phyloP scores from a whole-genome alignment of 2,329 filamentous ascomycete species.

The Pseudocercospora musae region DNA sequence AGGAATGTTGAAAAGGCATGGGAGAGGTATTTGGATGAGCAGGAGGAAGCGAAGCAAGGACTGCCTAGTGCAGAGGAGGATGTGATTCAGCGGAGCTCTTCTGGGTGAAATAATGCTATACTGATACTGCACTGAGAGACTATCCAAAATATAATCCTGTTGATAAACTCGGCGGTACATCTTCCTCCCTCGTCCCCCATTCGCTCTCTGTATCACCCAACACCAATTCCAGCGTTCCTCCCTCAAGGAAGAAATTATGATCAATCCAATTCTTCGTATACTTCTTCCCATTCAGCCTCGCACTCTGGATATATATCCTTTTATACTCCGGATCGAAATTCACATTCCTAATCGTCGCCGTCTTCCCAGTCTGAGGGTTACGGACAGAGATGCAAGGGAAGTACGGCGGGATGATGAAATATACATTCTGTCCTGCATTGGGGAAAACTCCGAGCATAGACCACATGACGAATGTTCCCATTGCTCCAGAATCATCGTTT shows the following conservation, averaged over 20 bases:
- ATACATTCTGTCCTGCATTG: constrained; percentile 62
- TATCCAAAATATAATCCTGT: constrained; percentile 20
- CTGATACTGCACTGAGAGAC: background rate
- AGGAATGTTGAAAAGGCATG: constrained; percentile 29
- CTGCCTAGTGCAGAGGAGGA: too few relatives aligned
- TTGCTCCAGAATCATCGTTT: constrained; percentile 68
- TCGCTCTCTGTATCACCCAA: constrained; percentile 49
- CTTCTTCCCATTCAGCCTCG: constrained; percentile 60
- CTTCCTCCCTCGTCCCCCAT: constrained; percentile 50
- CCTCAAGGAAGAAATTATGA: constrained; percentile 63
- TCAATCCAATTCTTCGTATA: constrained; percentile 65
- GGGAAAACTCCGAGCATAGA: constrained; percentile 67
- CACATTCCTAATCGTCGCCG: constrained; percentile 46
- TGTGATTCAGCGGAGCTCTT: too few relatives aligned
- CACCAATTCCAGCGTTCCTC: constrained; percentile 62
- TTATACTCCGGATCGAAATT: constrained; percentile 42
- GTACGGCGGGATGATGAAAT: constrained; percentile 53
- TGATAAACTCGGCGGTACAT: constrained; percentile 47
- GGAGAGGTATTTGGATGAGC: constrained; percentile 2
- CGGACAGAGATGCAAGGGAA: constrained; percentile 57
- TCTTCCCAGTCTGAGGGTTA: constrained; percentile 54
- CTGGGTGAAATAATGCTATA: background rate
- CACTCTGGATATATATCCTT: constrained; percentile 60
- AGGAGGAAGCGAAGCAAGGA: background rate
- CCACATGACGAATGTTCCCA: constrained; percentile 69